Evolutionary conservation across 345 rosid species (phyloP).

Genomic region (Citrus medica): DNA sequence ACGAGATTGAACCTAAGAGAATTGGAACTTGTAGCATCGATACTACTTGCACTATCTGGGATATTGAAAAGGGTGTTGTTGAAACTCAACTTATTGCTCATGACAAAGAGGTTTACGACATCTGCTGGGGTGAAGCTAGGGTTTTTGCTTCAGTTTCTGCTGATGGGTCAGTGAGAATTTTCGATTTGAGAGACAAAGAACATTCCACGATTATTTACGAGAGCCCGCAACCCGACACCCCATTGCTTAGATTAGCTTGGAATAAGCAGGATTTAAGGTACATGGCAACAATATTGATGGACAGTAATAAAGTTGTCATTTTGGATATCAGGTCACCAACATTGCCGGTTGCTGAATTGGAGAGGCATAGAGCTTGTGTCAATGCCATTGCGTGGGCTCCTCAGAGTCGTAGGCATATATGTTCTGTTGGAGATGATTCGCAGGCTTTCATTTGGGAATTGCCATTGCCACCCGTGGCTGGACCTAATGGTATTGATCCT

Average conservation of each 20-base stretch:
- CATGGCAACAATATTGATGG: conserved; percentile 86
- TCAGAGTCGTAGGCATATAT: conserved; percentile 70
- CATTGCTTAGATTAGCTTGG: conserved; percentile 72
- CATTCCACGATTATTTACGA: conserved; percentile 82
- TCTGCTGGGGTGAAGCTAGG: conserved; percentile 82
- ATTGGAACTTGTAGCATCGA: conserved; percentile 92
- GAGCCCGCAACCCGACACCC: conserved; percentile 74
- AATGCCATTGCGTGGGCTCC: conserved; percentile 88
- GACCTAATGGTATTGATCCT: conserved; percentile 93
- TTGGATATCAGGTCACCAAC: conserved; percentile 73
- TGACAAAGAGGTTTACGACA: conserved; percentile 80
- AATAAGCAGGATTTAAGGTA: conserved; percentile 78
- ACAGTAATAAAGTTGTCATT: conserved; percentile 73
- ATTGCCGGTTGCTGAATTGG: conserved; percentile 72
- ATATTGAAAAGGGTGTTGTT: conserved; percentile 67
- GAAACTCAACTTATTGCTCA: conserved; percentile 93
- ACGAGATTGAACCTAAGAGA: conserved; percentile 83
- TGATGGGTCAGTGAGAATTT: conserved; percentile 74
- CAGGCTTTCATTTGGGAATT: conserved; percentile 91
- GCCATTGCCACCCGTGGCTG: conserved; percentile 86
- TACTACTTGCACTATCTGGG: conserved; percentile 96
- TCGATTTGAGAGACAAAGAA: conserved; percentile 73
- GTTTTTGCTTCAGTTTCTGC: conserved; percentile 80
- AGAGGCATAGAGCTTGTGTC: conserved; percentile 64
- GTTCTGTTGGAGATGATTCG: conserved; percentile 85